A percentile compares a stretch with the other conserved stretches of the same genome.
These are phyloP conservation scores for Falciphora oryzae DNA, from an alignment of 2,329 filamentous ascomycete species.

Conservation along the genomic window DNA sequence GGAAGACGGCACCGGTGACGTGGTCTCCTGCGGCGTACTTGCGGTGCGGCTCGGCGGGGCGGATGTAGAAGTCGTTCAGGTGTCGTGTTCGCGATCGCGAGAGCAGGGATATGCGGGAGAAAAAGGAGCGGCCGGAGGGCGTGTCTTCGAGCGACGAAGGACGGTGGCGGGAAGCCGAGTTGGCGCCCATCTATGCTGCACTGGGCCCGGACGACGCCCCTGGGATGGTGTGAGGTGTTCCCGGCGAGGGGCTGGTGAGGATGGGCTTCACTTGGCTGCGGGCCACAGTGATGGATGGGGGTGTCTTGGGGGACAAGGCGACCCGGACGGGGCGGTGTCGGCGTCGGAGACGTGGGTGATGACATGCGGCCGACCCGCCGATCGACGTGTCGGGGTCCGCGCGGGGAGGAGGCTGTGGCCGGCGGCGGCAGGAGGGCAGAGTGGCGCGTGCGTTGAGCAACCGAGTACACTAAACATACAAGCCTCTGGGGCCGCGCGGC, in stretches of 20 bases:
- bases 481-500: not conserved
- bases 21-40: slow-evolving; percentile 71
- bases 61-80: slow-evolving; percentile 72
- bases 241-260: not conserved
- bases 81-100: slow-evolving; percentile 55
- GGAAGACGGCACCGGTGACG: slow-evolving; percentile 65
- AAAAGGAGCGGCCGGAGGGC: slow-evolving; percentile 17
- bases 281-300: not conserved
- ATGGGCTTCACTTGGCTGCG: not conserved
- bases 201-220: slow-evolving; percentile 9
- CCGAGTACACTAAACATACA: not conserved
- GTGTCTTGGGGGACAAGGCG: not conserved
- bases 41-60: slow-evolving; percentile 69
- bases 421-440: not conserved
- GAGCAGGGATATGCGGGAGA: slow-evolving; percentile 40
- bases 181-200: slow-evolving; percentile 38
- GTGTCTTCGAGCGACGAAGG: slow-evolving; percentile 31
- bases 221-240: not conserved
- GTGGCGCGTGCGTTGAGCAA: not conserved
- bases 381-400: not conserved
- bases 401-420: not conserved
- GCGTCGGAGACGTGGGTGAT: not conserved
- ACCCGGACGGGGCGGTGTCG: not conserved
- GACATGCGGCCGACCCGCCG: not conserved
- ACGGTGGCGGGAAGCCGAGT: slow-evolving; percentile 34